A percentile compares a stretch with the other conserved stretches of the same genome.
Evolutionary conservation across 2,329 filamentous ascomycete species (phyloP).

Genomic region (Coleophoma eucalyptorum): DNA sequence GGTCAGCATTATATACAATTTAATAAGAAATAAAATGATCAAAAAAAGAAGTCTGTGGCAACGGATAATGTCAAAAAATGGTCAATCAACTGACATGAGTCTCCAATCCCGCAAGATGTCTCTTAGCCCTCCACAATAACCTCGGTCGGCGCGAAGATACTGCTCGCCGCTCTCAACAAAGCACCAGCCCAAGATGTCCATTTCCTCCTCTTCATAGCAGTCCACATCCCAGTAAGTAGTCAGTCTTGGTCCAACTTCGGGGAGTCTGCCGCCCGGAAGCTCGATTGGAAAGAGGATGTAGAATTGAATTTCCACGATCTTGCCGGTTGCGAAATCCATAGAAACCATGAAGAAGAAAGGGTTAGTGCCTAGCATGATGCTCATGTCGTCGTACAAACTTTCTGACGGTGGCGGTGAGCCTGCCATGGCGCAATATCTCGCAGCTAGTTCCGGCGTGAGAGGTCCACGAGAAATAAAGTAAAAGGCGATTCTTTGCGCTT

Average conservation of each 20-base stretch:
- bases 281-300: constrained; percentile 3
- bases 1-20: too few species aligned
- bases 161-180: neutral
- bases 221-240: neutral
- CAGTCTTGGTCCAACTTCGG: constrained; percentile 1
- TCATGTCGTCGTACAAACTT: constrained; percentile 1
- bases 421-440: neutral
- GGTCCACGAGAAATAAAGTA: constrained; percentile 1
- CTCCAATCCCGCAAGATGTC: neutral
- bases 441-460: neutral
- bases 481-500: neutral
- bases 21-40: too few species aligned
- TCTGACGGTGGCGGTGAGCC: neutral
- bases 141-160: neutral
- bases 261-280: neutral
- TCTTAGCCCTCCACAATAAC: neutral
- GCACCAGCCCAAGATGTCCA: constrained; percentile 2
- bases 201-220: constrained; percentile 2
- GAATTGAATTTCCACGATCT: neutral
- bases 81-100: constrained; percentile 3
- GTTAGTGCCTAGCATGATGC: neutral
- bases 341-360: neutral
- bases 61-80: neutral
- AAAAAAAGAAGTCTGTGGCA: too few species aligned
- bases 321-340: neutral